Percentiles rank a stretch among this genome's conserved stretches.
phyloP scores from a whole-genome alignment of 176 grass and related monocot genomes.

The Triticum monococcum region DNA sequence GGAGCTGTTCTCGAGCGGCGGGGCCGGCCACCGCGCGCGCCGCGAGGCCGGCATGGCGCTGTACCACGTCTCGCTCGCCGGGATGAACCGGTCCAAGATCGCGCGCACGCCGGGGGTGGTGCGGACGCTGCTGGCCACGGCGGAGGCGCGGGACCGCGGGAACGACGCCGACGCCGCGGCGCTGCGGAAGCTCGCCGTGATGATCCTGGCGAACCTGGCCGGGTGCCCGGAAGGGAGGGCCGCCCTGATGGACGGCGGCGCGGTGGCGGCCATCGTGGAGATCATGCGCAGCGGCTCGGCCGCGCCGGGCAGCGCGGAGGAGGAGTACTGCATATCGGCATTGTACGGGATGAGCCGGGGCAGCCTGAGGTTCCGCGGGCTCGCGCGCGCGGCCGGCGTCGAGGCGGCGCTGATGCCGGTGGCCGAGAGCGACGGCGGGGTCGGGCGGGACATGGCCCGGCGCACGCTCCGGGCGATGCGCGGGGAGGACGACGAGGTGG shows the following conservation, averaged over 20 bases:
- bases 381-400: constrained; percentile 59
- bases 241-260: constrained; percentile 71
- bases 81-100: constrained; percentile 78
- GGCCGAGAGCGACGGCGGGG: constrained; percentile 30
- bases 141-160: constrained; percentile 10
- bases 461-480: constrained; percentile 62
- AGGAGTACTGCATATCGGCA: constrained; percentile 65
- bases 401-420: constrained; percentile 59
- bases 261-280: constrained; percentile 46
- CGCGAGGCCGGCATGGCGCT: constrained; percentile 86
- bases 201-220: constrained; percentile 71
- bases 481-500: constrained; percentile 53
- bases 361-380: constrained; percentile 74
- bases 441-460: constrained; percentile 64
- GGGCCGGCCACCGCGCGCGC: constrained; percentile 42
- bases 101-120: constrained; percentile 59
- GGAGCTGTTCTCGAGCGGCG: constrained; percentile 43
- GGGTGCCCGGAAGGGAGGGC: constrained; percentile 60
- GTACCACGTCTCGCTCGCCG: constrained; percentile 75
- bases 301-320: constrained; percentile 40
- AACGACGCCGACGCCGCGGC: constrained; percentile 39
- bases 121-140: constrained; percentile 53
- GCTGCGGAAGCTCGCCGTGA: constrained; percentile 59
- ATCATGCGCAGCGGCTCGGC: constrained; percentile 38
- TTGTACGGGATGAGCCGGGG: constrained; percentile 74